Evolutionary conservation across 2,329 filamentous ascomycete genomes (phyloP).

Genomic region (Neopestalotiopsis sp.): DNA sequence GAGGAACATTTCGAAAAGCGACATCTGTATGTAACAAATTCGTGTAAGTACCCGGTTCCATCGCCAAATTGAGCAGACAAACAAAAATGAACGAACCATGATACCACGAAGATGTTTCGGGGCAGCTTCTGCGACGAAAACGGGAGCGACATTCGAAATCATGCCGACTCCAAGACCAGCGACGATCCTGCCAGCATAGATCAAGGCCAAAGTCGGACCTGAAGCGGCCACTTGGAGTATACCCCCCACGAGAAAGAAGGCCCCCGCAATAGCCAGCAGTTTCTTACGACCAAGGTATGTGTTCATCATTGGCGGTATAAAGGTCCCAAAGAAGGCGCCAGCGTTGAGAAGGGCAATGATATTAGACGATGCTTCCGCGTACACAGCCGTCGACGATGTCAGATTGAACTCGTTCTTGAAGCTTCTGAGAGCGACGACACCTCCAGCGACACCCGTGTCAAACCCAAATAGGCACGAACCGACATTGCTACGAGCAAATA

Average conservation of each 20-base stretch:
- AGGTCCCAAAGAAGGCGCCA: constrained; percentile 11
- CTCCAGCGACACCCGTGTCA: constrained; percentile 6
- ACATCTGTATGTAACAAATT: not conserved
- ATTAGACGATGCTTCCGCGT: constrained; percentile 4
- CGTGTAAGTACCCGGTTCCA: not conserved
- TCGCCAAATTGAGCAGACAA: not conserved
- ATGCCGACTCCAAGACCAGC: constrained; percentile 36
- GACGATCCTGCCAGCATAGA: constrained; percentile 5
- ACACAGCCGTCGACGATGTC: not conserved
- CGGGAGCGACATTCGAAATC: constrained; percentile 43
- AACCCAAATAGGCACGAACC: constrained; percentile 6
- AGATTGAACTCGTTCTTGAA: constrained; percentile 9
- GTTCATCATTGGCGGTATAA: not conserved
- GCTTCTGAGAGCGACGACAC: not conserved
- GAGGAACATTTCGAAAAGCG: constrained; percentile 12
- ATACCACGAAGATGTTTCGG: constrained; percentile 8
- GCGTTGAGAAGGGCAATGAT: constrained; percentile 9
- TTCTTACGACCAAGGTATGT: not conserved
- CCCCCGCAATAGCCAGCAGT: not conserved
- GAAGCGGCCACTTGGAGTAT: constrained; percentile 2
- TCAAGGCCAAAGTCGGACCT: not conserved
- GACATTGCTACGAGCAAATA: not conserved
- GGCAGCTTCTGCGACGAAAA: constrained; percentile 38
- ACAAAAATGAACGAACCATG: not conserved
- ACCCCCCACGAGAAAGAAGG: constrained; percentile 1